A percentile compares a stretch with the other conserved stretches of the same genome.
Evolutionary conservation across 345 rosid genomes (phyloP).

Genomic region (Citrus medica): DNA sequence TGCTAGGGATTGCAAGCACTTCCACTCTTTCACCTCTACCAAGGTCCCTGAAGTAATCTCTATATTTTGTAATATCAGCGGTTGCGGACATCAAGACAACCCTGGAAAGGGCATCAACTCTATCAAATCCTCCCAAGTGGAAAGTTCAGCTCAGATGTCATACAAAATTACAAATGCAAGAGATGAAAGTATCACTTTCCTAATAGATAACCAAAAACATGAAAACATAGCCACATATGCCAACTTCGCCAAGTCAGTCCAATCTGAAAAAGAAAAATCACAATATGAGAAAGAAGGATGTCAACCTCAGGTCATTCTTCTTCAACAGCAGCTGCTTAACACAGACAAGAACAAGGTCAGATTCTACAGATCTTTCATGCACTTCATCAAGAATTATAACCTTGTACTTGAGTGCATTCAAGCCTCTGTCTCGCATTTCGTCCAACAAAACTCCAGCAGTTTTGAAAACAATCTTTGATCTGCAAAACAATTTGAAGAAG

Average conservation of each 20-base stretch:
- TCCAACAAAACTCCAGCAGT: slow-evolving; percentile 96
- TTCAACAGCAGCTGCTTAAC: slow-evolving; percentile 81
- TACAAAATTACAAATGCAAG: neutral
- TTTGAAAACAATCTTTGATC: slow-evolving; percentile 85
- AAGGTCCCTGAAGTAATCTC: slow-evolving; percentile 82
- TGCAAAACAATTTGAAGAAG: slow-evolving; percentile 26
- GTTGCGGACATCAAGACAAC: slow-evolving; percentile 98
- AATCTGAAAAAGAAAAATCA: neutral
- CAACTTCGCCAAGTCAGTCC: neutral
- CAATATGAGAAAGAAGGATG: slow-evolving; percentile 1
- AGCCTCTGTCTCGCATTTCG: slow-evolving; percentile 86
- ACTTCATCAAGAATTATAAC: slow-evolving; percentile 96
- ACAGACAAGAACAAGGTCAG: slow-evolving; percentile 89
- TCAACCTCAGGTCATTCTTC: slow-evolving; percentile 72
- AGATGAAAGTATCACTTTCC: neutral
- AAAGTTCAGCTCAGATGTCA: neutral
- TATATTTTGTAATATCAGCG: slow-evolving; percentile 79
- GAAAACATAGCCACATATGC: neutral
- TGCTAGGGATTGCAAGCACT: slow-evolving; percentile 80
- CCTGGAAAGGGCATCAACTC: slow-evolving; percentile 39
- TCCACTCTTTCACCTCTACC: slow-evolving; percentile 91
- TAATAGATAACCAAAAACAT: neutral
- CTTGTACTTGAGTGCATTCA: slow-evolving; percentile 78
- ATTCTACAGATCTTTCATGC: slow-evolving; percentile 96
- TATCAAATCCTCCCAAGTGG: neutral